Evolutionary conservation across 805 yeast species (phyloP), one percentile per base, ranked within the genome.

Genomic region (Ogataea nakhonphanomensis): DNA sequence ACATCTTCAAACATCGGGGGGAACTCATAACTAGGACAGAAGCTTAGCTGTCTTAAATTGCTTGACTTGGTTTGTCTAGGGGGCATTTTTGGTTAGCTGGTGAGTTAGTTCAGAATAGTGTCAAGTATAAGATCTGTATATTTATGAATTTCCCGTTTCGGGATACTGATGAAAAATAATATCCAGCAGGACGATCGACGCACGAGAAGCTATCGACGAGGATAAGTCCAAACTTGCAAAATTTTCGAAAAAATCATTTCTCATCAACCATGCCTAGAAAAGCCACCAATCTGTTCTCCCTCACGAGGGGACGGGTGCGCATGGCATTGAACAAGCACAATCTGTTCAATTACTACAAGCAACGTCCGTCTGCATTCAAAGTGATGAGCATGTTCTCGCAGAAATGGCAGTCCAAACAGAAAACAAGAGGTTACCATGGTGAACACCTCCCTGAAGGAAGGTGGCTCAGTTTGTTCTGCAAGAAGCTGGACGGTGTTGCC

Each of bases 351-450:
- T 59, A 89, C 54, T 79, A 83, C 71, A 84, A 89, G 70, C 85
- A 83, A 62, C 71, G 78, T 33, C 71, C 71, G 45, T 61, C 63
- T 20, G 67, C 62, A 39, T 76, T 75, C 58, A 68, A 71, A 46
- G 72, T 79, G 4, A 76, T 76, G 64, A 78, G 95, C n/a, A 69
- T 87, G 44, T 93, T 73, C 66, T 95, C 87, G 65, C 95, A 91
- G 64, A 88, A 89, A 65, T 93, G 95, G 91, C 66, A 73, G 6
- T 82, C 96, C 37, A 91, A 93, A 63, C 83, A 79, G 59, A 96
- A 90, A 59, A 82, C 97, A 7, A 78, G 99, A 66, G 83, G 91
- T 1, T 91, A 91, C 62, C 99, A 91, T 61, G 99, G 99, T 53
- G 98, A 93, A 57, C 87, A 84, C 60, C 62, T 91, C 41, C 84